These are phyloP conservation scores for Rhizopogon vinicolor DNA, from an alignment of 768 basidiomycete species.

Conservation along the genomic window DNA sequence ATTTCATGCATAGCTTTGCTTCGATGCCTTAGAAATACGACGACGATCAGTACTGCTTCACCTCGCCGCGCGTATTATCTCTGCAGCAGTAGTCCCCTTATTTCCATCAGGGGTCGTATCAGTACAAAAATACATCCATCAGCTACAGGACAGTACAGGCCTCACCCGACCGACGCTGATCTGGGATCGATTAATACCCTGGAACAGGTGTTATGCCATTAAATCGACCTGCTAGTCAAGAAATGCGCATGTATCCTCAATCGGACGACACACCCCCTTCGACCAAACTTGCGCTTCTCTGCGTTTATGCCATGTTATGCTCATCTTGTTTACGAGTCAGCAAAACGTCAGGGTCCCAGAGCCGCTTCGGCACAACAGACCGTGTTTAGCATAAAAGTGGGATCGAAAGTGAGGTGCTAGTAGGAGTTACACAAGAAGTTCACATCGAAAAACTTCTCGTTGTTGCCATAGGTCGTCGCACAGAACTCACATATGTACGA, in stretches of 20 bases:
- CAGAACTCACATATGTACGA: constrained; percentile 35
- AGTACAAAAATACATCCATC: no score
- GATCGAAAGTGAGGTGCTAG: constrained; percentile 40
- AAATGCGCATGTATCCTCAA: constrained; percentile 56
- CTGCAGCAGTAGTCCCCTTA: no score
- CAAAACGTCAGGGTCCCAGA: not conserved
- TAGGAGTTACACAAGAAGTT: constrained; percentile 50
- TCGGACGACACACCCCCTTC: constrained; percentile 40
- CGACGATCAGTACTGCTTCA: no score
- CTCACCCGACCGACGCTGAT: constrained; percentile 5
- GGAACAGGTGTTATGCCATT: not conserved
- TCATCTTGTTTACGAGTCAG: constrained; percentile 34
- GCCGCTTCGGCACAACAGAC: constrained; percentile 31
- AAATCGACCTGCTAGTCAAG: not conserved
- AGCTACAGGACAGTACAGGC: no score
- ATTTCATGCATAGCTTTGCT: no score
- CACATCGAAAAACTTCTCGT: constrained; percentile 35
- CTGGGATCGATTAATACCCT: constrained; percentile 25
- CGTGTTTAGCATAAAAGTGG: constrained; percentile 52
- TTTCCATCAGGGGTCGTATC: no score
- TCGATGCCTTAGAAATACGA: no score
- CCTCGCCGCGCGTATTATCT: no score
- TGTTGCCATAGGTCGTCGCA: constrained; percentile 50
- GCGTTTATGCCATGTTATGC: constrained; percentile 51
- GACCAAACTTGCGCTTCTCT: constrained; percentile 38